Evolutionary conservation across 2,329 filamentous ascomycete genomes (phyloP), one percentile per base, ranked within the genome.

Genomic region (Falciphora oryzae): DNA sequence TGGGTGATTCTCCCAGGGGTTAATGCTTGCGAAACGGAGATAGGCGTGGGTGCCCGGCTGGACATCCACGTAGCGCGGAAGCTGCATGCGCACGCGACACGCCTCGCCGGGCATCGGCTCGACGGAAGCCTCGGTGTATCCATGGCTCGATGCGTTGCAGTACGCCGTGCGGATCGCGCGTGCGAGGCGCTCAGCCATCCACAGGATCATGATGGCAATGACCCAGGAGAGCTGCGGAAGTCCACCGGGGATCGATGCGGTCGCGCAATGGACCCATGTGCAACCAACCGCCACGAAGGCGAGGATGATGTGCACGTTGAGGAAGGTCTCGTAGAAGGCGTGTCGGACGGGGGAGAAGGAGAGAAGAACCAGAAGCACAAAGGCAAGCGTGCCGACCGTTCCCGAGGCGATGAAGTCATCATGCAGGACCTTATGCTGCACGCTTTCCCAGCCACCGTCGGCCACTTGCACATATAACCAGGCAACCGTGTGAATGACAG

Each of bases 321-420:
- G 84, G 79, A 99, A 99, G 1, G 92, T 96, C 79, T 99, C 95
- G 79, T 99, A 99, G 75, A 97, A 97, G 56, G 93, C 93, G 76
- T 97, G 94, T 67, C 95, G 89, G 63, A 99, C 73, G 0, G 93
- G 89, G 2, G 92, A 94, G 64, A 90, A 79, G 13, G 92, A 89
- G 32, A 89, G 80, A 63, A 96, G 71, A 64, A 90, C 72, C 59
- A 98, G 80, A 59, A 90, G 73, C 57, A 85, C 70, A 73, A 97
- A 84, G 53, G 85, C 82, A 61, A 85, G 74, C 2, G 80, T 83
- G 59, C 83, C 88, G 31, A 88, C 63, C 4, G 68, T 77, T 28
- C 78, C 81, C 11, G 81, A 89, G 35, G 77, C 75, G 66, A 92
- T 87, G 72, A 93, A 94, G 16, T 80, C 78, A 69, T 87, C 84